Base-by-base conservation (phyloP, 192 early-diverging fungal genomes). In the Coemansia sp. region DNA sequence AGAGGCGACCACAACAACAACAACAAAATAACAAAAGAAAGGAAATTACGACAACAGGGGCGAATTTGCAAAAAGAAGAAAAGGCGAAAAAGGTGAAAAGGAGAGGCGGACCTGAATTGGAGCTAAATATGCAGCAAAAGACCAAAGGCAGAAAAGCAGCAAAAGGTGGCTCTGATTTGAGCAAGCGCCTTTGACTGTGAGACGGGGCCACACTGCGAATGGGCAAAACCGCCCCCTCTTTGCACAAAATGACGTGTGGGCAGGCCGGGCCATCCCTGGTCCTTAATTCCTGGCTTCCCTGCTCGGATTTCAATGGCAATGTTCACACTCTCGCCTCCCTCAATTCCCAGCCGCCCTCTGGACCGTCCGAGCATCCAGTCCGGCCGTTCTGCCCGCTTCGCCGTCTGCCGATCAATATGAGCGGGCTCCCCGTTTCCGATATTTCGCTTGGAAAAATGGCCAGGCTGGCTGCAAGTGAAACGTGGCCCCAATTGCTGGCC, bases 41-140 rank as follows among this genome's bases (percentile, higher is more conserved):
- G 34, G 43, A 25, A 65, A 65, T 64, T 31, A 45, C 16, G 39
- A 55, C 12, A 35, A 52, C 16, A 21, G 20, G 23, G 55, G 23
- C 20, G 43, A 25, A 65, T 57, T 64, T 62, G 39, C 37, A 45
- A 35, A 64, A 52, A 37, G 21, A 9, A 25, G 1, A 65, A 35
- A 57, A 31, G 31, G n/a, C n/a, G n/a, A n/a, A n/a, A 57, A 38
- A 55, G 9, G 16, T 31, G 34, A 21, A 23, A 31, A 41, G 13
- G 43, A 35, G 39, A 62, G 25, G 7, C 9, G 23, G 25, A 21
- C 41, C 25, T 47, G 26, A 43, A 47, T 41, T 31, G 14, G 21
- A 31, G 47, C 13, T 48, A 18, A 26, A 55, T 31, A n/a, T 13
- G 5, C 1, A 2, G 1, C 4, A 31, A 31, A 31, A 31, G 31